Evolutionary conservation across 2,329 filamentous ascomycete genomes (phyloP).

Genomic region (Septoria petroselini): DNA sequence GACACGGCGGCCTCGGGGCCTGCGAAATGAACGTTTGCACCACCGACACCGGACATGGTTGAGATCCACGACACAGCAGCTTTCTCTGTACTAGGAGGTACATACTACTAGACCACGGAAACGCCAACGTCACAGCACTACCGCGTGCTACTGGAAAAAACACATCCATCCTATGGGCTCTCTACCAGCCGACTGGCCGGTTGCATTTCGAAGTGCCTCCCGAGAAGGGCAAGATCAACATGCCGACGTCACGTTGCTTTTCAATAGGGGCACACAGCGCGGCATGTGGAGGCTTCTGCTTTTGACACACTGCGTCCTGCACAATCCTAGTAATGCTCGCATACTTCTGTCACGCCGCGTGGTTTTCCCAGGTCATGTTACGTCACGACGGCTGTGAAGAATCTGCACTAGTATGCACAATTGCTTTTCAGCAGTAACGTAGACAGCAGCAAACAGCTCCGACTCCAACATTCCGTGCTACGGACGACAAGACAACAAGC

Average conservation of each 20-base stretch:
- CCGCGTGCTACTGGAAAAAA: not conserved
- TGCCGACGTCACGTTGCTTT: not conserved
- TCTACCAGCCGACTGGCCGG: not conserved
- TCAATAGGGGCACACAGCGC: no score
- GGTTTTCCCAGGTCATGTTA: not conserved
- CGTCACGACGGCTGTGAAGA: not conserved
- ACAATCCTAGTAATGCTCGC: not conserved
- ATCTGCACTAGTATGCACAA: not conserved
- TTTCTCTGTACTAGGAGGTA: no score
- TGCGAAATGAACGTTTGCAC: no score
- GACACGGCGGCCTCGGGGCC: not conserved
- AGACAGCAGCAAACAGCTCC: not conserved
- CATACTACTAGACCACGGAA: not conserved
- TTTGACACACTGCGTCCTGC: not conserved
- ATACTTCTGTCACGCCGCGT: not conserved
- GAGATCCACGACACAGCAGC: not conserved
- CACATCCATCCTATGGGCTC: not conserved
- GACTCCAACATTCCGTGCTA: no score
- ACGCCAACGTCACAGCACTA: not conserved
- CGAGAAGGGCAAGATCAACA: not conserved
- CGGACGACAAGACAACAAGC: no score
- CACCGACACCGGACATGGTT: constrained; percentile 9
- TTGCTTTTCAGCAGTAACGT: not conserved
- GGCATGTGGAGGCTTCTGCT: no score
- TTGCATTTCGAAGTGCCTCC: not conserved